These are phyloP conservation scores for Avena eriantha DNA, from an alignment of 176 grass and related monocot species.

Conservation along the genomic window DNA sequence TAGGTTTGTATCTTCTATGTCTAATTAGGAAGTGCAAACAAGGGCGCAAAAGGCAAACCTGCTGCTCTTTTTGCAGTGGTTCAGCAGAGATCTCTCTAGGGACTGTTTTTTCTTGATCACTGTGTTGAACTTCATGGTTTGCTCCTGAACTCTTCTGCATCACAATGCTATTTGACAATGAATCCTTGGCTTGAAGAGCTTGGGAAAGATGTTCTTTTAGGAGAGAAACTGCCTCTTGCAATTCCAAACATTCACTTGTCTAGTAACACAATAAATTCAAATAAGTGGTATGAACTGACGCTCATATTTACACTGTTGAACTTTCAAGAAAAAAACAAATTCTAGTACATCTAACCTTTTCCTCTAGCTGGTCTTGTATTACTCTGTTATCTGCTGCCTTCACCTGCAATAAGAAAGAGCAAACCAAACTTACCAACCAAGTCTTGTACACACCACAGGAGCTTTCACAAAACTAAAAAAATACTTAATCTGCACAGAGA, in stretches of 20 bases:
- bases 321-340: conserved; percentile 14
- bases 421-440: conserved; percentile 32
- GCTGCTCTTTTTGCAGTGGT: conserved; percentile 47
- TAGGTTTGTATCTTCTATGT: neutral
- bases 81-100: conserved; percentile 50
- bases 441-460: neutral
- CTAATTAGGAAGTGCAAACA: conserved; percentile 36
- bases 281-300: conserved; percentile 26
- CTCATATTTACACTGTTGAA: conserved; percentile 23
- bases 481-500: conserved; percentile 9
- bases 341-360: conserved; percentile 64
- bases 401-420: conserved; percentile 66
- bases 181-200: conserved; percentile 68
- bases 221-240: conserved; percentile 68
- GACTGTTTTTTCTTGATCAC: conserved; percentile 53
- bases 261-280: conserved; percentile 48
- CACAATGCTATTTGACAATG: conserved; percentile 44
- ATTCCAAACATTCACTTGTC: conserved; percentile 81
- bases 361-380: conserved; percentile 93
- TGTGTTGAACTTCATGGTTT: conserved; percentile 52
- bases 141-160: conserved; percentile 49
- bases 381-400: conserved; percentile 97
- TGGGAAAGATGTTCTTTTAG: conserved; percentile 76
- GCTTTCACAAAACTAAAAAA: conserved; percentile 21
- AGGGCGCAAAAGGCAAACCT: conserved; percentile 56